Base-by-base conservation (phyloP, 805 yeast species). In the Yarrowia sp. region DNA sequence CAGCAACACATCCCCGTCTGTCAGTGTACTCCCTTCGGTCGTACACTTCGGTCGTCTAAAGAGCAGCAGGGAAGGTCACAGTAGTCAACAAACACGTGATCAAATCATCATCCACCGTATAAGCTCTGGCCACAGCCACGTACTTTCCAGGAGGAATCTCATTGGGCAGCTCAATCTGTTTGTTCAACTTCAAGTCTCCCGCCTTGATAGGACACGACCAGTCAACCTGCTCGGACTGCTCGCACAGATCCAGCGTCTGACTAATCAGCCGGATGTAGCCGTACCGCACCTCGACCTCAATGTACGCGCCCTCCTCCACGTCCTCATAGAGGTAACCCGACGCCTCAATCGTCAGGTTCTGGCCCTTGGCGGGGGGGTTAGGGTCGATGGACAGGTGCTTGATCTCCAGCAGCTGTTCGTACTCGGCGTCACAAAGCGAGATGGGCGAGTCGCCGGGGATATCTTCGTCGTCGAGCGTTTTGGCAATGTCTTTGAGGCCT, bases 111-210 rank as follows among this genome's bases (percentile, higher is more conserved):
- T 89, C 90, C 45, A 79, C 85, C 44, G 96, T 91, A 79, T 84
- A 95, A 2, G 98, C 99, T 72, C 93, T 85, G 17, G 98, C 98
- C 62, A 82, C 79, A 32, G 93, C 96, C 35, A 84, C 79, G 78
- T 95, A 95, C 73, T 84, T 88, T 44, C 99, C 99, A 22, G 98
- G 97, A 66, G 99, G 99, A 36, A 93, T 96, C 75, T 91, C 95
- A 14, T 81, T 80, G 15, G 99, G 99, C 65, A 95, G 84, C 71
- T 87, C 92, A 31, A 95, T 96, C 50, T 79, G 77, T 75, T 92
- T 92, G 31, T 81, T 74, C 64, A 95, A 78, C 63, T 79, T 77
- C 70, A 90, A 87, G 58, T 76, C 74, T 11, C 98, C 99, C 68
- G 84, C 79, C 58, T 79, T 74, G 45, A 95, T 77, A 1, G 99